These are phyloP conservation scores for Daldinia loculata DNA, from an alignment of 495 filamentous ascomycete species.

Conservation along the genomic window DNA sequence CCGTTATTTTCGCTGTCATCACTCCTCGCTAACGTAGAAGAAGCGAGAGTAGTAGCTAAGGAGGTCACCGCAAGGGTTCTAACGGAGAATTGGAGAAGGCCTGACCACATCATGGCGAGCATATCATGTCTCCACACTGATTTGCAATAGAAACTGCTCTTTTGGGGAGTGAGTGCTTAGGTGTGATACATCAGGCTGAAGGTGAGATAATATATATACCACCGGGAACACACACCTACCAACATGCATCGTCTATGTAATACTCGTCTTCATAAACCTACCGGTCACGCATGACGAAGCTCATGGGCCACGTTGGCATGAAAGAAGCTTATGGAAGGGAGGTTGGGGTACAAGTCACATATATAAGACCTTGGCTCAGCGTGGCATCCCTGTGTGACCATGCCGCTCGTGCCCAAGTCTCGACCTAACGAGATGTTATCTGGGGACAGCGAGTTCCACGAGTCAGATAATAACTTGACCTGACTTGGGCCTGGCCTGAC, in stretches of 20 bases:
- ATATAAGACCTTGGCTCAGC: conserved; percentile 4
- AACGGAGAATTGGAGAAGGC: conserved; percentile 33
- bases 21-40: conserved; percentile 15
- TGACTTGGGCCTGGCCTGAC: too few species aligned
- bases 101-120: conserved; percentile 34
- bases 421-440: conserved; percentile 18
- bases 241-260: conserved; percentile 3
- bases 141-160: conserved; percentile 26
- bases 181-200: conserved; percentile 30
- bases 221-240: conserved; percentile 11
- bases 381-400: conserved; percentile 25
- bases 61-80: conserved; percentile 18
- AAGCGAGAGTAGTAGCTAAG: conserved; percentile 10
- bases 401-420: conserved; percentile 13
- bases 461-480: too few species aligned
- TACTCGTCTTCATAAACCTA: conserved; percentile 1
- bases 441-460: too few species aligned
- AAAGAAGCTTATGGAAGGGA: background rate
- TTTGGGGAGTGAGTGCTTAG: conserved; percentile 16
- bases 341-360: conserved; percentile 24
- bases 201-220: conserved; percentile 31
- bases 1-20: background rate
- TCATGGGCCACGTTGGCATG: conserved; percentile 22
- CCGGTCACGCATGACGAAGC: conserved; percentile 17
- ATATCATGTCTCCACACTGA: conserved; percentile 25